phyloP scores from a whole-genome alignment of 2,329 filamentous ascomycete genomes.

The Fusarium acutatum region DNA sequence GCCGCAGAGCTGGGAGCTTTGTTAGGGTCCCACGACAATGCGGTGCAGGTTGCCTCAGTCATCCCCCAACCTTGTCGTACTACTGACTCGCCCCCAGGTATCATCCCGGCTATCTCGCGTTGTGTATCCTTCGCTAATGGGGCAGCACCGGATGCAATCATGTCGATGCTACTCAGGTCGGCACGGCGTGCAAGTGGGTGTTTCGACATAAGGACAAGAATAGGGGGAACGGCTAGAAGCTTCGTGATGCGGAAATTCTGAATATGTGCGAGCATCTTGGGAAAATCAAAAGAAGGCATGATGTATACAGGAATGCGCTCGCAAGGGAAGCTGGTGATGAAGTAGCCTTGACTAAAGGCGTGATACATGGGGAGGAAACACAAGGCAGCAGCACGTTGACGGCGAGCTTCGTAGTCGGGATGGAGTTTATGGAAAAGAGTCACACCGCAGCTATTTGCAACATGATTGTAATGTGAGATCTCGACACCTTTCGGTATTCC shows the following conservation, averaged over 20 bases:
- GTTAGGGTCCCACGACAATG: conserved; percentile 75
- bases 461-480: conserved; percentile 80
- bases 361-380: conserved; percentile 83
- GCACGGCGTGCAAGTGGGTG: conserved; percentile 70
- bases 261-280: conserved; percentile 73
- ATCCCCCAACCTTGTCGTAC: conserved; percentile 83
- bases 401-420: conserved; percentile 57
- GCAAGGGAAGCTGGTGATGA: conserved; percentile 66
- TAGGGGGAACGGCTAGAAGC: conserved; percentile 75
- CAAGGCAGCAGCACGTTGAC: conserved; percentile 55
- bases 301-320: conserved; percentile 75
- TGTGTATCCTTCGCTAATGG: conserved; percentile 67
- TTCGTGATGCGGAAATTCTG: conserved; percentile 74
- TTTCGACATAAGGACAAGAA: conserved; percentile 78
- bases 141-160: conserved; percentile 72
- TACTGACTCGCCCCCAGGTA: conserved; percentile 49
- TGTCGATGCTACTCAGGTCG: conserved; percentile 72
- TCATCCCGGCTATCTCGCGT: conserved; percentile 56
- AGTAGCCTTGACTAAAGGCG: conserved; percentile 76
- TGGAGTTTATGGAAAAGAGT: conserved; percentile 54
- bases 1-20: conserved; percentile 37
- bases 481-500: conserved; percentile 86
- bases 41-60: conserved; percentile 82
- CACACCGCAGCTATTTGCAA: conserved; percentile 73
- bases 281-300: conserved; percentile 81